Evolutionary conservation across 2,329 filamentous ascomycete species (phyloP), one percentile per base, ranked within the genome.

Genomic region (Aspergillus sp.): DNA sequence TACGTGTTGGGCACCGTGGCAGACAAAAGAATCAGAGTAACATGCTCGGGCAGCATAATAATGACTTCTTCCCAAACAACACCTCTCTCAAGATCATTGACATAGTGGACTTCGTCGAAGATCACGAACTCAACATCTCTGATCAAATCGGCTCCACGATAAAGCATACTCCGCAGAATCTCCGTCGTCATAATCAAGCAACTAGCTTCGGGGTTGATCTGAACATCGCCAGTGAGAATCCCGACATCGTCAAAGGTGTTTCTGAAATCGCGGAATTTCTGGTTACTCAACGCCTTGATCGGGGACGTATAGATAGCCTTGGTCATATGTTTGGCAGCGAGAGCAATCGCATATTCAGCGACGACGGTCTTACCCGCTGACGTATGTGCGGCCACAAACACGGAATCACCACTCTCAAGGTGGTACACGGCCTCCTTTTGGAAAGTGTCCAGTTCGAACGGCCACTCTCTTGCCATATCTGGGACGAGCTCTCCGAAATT

Each of bases 11-110:
- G 94, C 0, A 99, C 94, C 1, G 94, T 99, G 0, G 94, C 94
- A 4, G 94, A 99, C 3, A 99, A 81, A 2, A 97, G 78, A 61
- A 99, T 99, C 19, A 99, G 81, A 2, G 94, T 96, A 36, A 99
- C 91, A 73, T 99, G 94, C 69, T 96, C 92, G 0, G 94, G 94
- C 50, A 99, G 81, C 94, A 99, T 97, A 65, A 99, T 99, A 66
- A 99, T 99, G 64, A 99, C 94, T 73, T 99, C 94, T 72, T 99
- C 94, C 94, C 94, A 99, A 0, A 99, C 94, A 5, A 99, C 94
- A 65, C 94, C 94, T 73, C 94, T 84, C 71, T 97, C 94, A 21
- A 88, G 82, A 69, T 99, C 94, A 67, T 97, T 99, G 59, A 99
- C 93, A 68, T 99, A 99, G 73, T 99, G 94, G 2, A 99, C 94